Conservation (phyloP, 345 rosid genomes). For the Salix arbutifolia region DNA sequence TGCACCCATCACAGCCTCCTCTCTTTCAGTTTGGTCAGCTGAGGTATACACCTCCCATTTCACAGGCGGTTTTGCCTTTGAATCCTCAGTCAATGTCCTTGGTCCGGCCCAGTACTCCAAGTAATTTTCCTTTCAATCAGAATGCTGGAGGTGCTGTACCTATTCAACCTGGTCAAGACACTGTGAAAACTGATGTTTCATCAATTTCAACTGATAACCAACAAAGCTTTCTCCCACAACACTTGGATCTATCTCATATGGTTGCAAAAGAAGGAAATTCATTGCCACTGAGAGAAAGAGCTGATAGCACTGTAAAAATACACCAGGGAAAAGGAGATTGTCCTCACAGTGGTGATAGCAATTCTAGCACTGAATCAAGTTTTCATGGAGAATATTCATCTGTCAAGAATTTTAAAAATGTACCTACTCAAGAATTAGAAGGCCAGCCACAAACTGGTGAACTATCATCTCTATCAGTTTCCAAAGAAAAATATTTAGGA, state of each 20-base stretch:
- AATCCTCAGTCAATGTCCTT: slow-evolving; percentile 57
- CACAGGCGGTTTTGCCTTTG: slow-evolving; percentile 68
- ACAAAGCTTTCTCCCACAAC: slow-evolving; percentile 41
- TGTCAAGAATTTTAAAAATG: slow-evolving; percentile 25
- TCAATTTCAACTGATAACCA: slow-evolving; percentile 40
- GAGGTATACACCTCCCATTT: slow-evolving; percentile 67
- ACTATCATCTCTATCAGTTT: slow-evolving; percentile 21
- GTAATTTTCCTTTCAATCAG: slow-evolving; percentile 46
- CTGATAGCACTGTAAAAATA: slow-evolving; percentile 22
- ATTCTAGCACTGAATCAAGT: slow-evolving; percentile 32
- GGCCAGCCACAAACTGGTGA: slow-evolving; percentile 36
- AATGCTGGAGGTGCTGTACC: slow-evolving; percentile 43
- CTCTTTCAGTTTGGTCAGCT: slow-evolving; percentile 92
- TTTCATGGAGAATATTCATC: slow-evolving; percentile 34
- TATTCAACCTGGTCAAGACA: slow-evolving; percentile 43
- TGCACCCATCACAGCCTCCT: slow-evolving; percentile 67
- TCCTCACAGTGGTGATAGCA: slow-evolving; percentile 26
- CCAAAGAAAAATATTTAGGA: slow-evolving; percentile 32
- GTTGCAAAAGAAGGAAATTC: slow-evolving; percentile 31
- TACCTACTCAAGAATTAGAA: slow-evolving; percentile 41
- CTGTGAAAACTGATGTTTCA: slow-evolving; percentile 30
- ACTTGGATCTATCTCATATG: slow-evolving; percentile 40
- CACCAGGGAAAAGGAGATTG: slow-evolving; percentile 44
- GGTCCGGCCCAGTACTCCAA: slow-evolving; percentile 44
- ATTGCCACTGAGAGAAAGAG: slow-evolving; percentile 34